A percentile compares a stretch with the other conserved stretches of the same genome.
phyloP scores from a whole-genome alignment of 805 yeast genomes.

The Lachancea fermentati region DNA sequence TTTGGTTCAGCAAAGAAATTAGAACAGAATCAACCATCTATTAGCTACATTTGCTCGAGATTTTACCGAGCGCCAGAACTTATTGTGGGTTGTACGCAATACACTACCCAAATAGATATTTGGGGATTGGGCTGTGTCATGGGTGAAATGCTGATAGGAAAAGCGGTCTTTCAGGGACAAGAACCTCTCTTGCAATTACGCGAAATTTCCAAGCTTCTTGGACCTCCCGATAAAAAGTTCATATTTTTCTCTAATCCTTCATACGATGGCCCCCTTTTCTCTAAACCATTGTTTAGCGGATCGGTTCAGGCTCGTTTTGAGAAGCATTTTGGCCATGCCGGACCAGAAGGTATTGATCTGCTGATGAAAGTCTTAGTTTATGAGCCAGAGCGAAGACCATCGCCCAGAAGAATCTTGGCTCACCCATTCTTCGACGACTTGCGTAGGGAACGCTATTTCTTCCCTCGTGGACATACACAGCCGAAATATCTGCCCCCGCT shows the following conservation, averaged over 20 bases:
- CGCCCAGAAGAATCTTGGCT: constrained; percentile 76
- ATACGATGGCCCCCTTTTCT: constrained; percentile 69
- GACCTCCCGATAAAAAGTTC: constrained; percentile 76
- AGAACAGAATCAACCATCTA: constrained; percentile 78
- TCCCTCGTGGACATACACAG: constrained; percentile 49
- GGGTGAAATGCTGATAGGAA: constrained; percentile 89
- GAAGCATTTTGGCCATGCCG: constrained; percentile 68
- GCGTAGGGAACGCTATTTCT: constrained; percentile 47
- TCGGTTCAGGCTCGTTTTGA: constrained; percentile 51
- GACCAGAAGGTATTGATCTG: constrained; percentile 81
- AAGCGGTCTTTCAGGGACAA: constrained; percentile 93
- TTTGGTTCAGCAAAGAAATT: constrained; percentile 80
- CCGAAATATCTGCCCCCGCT: constrained; percentile 42
- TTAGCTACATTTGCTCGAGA: constrained; percentile 91
- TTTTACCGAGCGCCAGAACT: constrained; percentile 88
- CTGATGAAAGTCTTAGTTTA: constrained; percentile 78
- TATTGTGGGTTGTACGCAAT: constrained; percentile 82
- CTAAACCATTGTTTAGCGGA: constrained; percentile 57
- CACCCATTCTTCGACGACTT: constrained; percentile 89
- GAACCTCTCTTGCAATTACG: constrained; percentile 83
- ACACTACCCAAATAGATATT: constrained; percentile 87
- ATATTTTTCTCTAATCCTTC: constrained; percentile 69
- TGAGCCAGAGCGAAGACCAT: constrained; percentile 78
- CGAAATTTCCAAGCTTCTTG: constrained; percentile 83
- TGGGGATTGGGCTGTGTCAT: constrained; percentile 98